These are phyloP conservation scores for Mimosa bimucronata DNA, from an alignment of 306 rosid species.

Conservation along the genomic window DNA sequence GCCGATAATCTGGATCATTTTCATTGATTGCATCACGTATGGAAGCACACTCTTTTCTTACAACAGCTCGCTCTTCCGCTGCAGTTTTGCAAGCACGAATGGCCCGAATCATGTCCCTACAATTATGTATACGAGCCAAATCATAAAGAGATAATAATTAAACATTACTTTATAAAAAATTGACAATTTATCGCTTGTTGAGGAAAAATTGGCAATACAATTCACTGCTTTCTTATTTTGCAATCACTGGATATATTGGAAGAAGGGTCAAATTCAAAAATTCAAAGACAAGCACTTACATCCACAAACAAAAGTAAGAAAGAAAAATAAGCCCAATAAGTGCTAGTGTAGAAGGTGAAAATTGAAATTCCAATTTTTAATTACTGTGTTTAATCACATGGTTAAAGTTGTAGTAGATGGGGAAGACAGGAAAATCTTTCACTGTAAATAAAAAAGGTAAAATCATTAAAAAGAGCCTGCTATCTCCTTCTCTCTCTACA, in stretches of 20 bases:
- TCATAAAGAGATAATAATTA: slow-evolving; percentile 4
- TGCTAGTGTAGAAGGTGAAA: neutral
- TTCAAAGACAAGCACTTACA: neutral
- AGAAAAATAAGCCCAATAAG: neutral
- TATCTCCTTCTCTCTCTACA: neutral
- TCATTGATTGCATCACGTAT: slow-evolving; percentile 75
- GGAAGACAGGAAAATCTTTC: slow-evolving; percentile 21
- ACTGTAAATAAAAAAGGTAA: slow-evolving; percentile 24
- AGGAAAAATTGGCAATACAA: neutral
- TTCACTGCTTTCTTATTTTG: neutral
- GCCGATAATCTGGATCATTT: slow-evolving; percentile 74
- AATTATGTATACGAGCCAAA: slow-evolving; percentile 22
- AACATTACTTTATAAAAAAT: neutral
- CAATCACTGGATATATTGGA: neutral
- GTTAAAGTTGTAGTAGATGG: slow-evolving; percentile 12
- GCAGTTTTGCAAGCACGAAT: slow-evolving; percentile 86
- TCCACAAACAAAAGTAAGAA: neutral
- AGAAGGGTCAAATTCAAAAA: neutral
- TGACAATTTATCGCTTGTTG: neutral
- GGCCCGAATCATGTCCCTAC: slow-evolving; percentile 88
- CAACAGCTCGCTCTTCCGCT: slow-evolving; percentile 79
- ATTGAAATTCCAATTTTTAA: neutral
- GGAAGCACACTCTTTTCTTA: slow-evolving; percentile 85
- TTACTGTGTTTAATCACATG: neutral
- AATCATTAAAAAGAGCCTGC: slow-evolving; percentile 1